A percentile compares a stretch with the other conserved stretches of the same genome.
Evolutionary conservation across 2,329 filamentous ascomycete species (phyloP).

Genomic region (Aotearoamyces nothofagi): DNA sequence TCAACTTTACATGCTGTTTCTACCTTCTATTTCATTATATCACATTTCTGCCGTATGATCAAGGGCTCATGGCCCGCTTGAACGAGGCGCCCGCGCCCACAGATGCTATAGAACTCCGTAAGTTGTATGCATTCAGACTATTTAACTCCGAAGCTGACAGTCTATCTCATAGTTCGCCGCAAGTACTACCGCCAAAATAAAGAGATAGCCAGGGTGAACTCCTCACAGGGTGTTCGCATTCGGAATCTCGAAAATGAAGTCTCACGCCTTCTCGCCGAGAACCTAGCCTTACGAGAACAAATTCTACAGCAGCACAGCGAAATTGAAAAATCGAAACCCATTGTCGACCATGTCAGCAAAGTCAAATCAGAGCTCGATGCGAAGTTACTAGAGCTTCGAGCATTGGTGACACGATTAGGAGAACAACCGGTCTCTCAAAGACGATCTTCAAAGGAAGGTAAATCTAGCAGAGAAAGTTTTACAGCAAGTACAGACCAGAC

Average conservation of each 20-base stretch:
- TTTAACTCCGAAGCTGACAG: no score
- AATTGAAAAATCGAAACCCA: slow-evolving; percentile 39
- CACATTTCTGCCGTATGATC: slow-evolving; percentile 15
- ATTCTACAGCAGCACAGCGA: slow-evolving; percentile 56
- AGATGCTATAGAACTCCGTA: slow-evolving; percentile 59
- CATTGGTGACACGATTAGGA: slow-evolving; percentile 51
- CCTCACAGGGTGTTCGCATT: slow-evolving; percentile 61
- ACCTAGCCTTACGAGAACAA: slow-evolving; percentile 56
- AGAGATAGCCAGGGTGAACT: slow-evolving; percentile 69
- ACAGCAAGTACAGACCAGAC: slow-evolving; percentile 30
- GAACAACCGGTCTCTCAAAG: slow-evolving; percentile 38
- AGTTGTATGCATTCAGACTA: no score
- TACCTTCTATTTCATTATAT: no score
- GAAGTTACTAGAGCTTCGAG: slow-evolving; percentile 56
- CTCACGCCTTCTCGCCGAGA: slow-evolving; percentile 62
- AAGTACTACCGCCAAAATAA: slow-evolving; percentile 72
- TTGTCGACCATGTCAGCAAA: slow-evolving; percentile 50
- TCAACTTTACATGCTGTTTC: no score
- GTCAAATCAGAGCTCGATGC: slow-evolving; percentile 57
- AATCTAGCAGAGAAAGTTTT: no score
- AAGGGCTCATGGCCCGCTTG: slow-evolving; percentile 55
- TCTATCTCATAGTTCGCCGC: slow-evolving; percentile 62
- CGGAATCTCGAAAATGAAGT: slow-evolving; percentile 63
- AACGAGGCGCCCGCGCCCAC: slow-evolving; percentile 53
- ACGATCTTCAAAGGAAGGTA: no score